Base-by-base conservation (phyloP, 2,329 filamentous ascomycete genomes). In the Phaeosphaeria sp. region DNA sequence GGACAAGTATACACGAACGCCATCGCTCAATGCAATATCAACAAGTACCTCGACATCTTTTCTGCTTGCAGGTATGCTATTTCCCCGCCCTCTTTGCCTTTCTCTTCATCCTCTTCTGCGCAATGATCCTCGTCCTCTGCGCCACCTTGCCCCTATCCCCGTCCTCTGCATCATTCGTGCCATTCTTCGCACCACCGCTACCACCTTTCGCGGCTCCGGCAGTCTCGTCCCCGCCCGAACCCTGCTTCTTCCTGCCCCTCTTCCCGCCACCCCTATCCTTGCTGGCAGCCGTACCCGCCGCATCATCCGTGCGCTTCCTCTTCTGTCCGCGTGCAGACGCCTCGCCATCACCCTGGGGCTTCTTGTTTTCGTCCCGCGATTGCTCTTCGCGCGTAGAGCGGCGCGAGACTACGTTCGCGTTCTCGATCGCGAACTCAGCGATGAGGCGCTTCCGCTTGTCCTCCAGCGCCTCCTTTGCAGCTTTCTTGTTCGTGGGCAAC, bases 401-500 rank as follows among this genome's bases (percentile, higher is more conserved):
- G 63, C 95, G 85, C 65, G 89, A 86, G n/a, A 99, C 90, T 1
- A 99, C 95, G 72, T 97, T 93, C 1, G 92, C 93, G 70, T 99
- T 99, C 79, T 99, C 95, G 75, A 99, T 97, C 20, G 95, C 93
- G 75, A 99, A 99, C 77, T 99, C 96, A 39, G 94, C 94, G 72
- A 99, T 92, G 51, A 99, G 80, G 13, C 95, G 86, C 78, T 95
- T 93, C 75, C 92, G 94, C 79, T 90, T 92, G 64, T 95, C 93
- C 52, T 85, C 77, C n/a, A 80, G 53, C 5, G 80, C 81, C 49
- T 83, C 81, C 17, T 73, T 71, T 0, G 68, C 66, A 2, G 63
- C 63, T 50, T 74, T 74, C 60, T 78, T 79, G 59, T 73, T 72
- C 64, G 79, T 81, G 20, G 73, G 74, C 56, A 71, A 72, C 62